Percentiles rank a stretch among this genome's conserved stretches.
phyloP scores from a whole-genome alignment of 192 early-diverging fungal species.

The Entrophospora sp. region DNA sequence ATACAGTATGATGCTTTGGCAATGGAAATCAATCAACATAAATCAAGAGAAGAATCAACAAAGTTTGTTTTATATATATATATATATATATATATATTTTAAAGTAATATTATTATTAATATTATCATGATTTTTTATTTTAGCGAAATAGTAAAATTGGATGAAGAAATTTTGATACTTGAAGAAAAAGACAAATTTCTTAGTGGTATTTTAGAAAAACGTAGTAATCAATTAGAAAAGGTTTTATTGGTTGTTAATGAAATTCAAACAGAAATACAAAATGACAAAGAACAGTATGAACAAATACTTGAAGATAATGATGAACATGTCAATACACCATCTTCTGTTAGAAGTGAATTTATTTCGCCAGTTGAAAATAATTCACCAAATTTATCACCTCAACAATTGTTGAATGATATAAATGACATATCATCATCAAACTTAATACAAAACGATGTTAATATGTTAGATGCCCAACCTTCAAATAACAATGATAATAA shows the following conservation, averaged over 20 bases:
- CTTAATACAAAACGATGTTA: too few species aligned
- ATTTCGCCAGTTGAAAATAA: background rate
- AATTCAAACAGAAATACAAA: background rate
- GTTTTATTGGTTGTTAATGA: background rate
- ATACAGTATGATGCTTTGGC: constrained; percentile 5
- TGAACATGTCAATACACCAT: background rate
- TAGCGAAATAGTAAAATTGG: constrained; percentile 5
- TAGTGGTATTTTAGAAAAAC: background rate
- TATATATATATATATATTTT: background rate
- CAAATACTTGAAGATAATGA: background rate
- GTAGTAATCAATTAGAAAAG: background rate
- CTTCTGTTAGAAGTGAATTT: background rate
- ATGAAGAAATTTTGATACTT: background rate
- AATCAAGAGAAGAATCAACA: constrained; percentile 2
- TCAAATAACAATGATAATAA: too few species aligned
- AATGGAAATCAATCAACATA: background rate
- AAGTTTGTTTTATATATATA: background rate
- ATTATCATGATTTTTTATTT: background rate
- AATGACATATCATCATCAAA: background rate
- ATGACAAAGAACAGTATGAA: background rate
- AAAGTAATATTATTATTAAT: background rate
- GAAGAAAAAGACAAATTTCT: constrained; percentile 9
- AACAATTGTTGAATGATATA: background rate
- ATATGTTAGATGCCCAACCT: too few species aligned
- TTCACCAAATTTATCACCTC: background rate